These are phyloP conservation scores for Angomonas deanei DNA, from an alignment of 208 protist species.

Conservation along the genomic window DNA sequence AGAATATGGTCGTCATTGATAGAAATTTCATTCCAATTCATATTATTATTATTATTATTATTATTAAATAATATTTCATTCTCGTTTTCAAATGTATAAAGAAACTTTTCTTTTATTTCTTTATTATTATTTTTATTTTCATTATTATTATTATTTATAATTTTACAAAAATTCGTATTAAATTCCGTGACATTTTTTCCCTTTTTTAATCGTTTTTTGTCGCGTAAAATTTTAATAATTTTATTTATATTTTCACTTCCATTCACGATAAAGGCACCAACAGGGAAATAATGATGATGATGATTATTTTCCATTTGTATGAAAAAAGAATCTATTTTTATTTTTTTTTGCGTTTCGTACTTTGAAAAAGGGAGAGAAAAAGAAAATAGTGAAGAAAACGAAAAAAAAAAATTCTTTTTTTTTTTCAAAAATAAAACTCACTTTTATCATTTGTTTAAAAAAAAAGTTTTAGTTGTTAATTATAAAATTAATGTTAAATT, in stretches of 20 bases:
- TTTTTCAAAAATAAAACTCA: not conserved
- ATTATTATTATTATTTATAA: no score
- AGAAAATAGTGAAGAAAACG: not conserved
- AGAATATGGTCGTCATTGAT: no score
- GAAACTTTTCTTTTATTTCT: no score
- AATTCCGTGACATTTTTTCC: slow-evolving; percentile 47
- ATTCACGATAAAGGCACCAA: not conserved
- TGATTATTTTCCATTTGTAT: not conserved
- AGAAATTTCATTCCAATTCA: no score
- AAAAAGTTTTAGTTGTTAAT: no score
- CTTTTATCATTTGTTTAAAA: no score
- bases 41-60: no score
- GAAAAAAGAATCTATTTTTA: not conserved
- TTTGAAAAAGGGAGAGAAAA: not conserved
- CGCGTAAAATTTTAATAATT: not conserved
- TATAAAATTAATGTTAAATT: no score
- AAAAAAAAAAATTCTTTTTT: not conserved
- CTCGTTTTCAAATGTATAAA: no score
- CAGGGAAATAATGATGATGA: not conserved
- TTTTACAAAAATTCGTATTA: slow-evolving; percentile 2
- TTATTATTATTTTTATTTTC: no score
- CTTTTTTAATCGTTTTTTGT: slow-evolving; percentile 20
- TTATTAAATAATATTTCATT: no score
- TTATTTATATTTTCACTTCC: slow-evolving; percentile 8
- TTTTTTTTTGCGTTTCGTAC: not conserved